These are phyloP conservation scores for Hibiscus trionum DNA, from an alignment of 345 rosid genomes.

Conservation along the genomic window DNA sequence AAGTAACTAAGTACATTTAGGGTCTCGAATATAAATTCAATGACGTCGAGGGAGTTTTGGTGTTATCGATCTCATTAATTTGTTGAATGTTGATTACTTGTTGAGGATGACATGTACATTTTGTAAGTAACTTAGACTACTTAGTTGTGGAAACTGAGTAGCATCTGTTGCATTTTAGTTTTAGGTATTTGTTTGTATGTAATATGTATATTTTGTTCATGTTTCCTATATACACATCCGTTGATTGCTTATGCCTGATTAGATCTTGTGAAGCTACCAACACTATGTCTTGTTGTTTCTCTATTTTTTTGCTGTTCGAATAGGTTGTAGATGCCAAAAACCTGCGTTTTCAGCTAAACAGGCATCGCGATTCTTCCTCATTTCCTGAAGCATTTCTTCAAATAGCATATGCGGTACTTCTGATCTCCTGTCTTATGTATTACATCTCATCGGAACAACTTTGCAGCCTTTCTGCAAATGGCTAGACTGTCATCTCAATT, in stretches of 20 bases:
- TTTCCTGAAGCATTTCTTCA: conserved; percentile 92
- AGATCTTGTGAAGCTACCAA: background rate
- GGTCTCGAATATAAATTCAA: background rate
- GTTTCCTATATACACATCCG: background rate
- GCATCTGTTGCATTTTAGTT: background rate
- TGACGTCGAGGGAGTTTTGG: background rate
- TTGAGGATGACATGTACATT: background rate
- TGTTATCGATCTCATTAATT: background rate
- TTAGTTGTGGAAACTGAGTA: too few relatives aligned
- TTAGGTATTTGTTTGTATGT: background rate
- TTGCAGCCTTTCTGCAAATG: background rate
- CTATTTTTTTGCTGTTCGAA: conserved; percentile 13
- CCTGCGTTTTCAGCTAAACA: conserved; percentile 63
- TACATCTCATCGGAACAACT: background rate
- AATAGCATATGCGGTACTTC: conserved; percentile 81
- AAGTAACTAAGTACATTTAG: conserved; percentile 25
- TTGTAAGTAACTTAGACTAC: too few relatives aligned
- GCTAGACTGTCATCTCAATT: background rate
- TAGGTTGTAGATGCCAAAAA: conserved; percentile 98
- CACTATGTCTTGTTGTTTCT: background rate
- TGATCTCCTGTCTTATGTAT: background rate
- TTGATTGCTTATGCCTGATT: background rate
- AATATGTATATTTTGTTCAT: background rate
- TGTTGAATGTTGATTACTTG: background rate
- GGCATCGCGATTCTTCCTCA: conserved; percentile 45